phyloP scores from a whole-genome alignment of 257 asterid genomes.

The Solanum rostratum region DNA sequence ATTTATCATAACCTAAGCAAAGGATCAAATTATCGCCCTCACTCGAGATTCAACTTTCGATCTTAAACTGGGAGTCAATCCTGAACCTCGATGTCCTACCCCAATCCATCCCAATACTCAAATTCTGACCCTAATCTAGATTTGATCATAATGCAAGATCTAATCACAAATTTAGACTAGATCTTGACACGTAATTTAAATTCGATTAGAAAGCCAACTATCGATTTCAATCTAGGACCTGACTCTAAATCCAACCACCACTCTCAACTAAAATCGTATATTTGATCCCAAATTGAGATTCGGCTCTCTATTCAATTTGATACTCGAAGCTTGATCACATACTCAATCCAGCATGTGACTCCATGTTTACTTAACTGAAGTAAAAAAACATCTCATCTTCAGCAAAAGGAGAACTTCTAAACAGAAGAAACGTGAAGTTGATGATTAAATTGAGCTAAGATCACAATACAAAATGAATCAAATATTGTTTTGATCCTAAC shows the following conservation, averaged over 20 bases:
- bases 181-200: background rate
- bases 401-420: background rate
- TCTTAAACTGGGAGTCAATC: background rate
- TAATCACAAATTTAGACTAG: background rate
- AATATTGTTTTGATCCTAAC: background rate
- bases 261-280: background rate
- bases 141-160: background rate
- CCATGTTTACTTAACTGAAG: background rate
- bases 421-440: background rate
- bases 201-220: background rate
- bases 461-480: background rate
- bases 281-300: background rate
- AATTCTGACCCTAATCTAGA: background rate
- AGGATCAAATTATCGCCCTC: background rate
- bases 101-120: background rate
- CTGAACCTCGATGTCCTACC: background rate
- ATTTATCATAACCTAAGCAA: background rate
- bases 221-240: background rate
- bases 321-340: background rate
- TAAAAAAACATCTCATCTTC: background rate
- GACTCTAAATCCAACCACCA: background rate
- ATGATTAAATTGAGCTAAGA: background rate
- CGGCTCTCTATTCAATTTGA: background rate
- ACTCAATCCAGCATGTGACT: background rate
- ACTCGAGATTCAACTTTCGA: background rate